These are phyloP conservation scores for Sideroxylon spinosum DNA, from an alignment of 179 eudicot species.

Conservation along the genomic window DNA sequence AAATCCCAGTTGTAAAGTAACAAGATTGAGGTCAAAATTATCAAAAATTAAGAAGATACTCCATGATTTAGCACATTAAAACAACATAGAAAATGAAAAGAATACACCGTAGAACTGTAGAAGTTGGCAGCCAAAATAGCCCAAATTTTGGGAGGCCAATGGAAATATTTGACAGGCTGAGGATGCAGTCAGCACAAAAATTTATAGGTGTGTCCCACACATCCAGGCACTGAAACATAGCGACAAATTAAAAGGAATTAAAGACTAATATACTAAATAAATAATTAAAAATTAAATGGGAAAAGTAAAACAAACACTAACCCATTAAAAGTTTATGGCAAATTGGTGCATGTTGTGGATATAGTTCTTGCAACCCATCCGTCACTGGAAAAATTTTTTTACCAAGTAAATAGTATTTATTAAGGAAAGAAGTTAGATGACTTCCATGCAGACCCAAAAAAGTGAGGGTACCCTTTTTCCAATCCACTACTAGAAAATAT, in stretches of 20 bases:
- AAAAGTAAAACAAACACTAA: neutral
- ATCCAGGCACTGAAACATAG: constrained; percentile 1
- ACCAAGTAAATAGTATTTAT: too few species aligned
- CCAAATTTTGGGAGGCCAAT: neutral
- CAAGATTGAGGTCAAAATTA: neutral
- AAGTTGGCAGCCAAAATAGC: neutral
- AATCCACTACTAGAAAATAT: too few species aligned
- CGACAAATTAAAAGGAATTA: neutral
- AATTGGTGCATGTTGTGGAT: neutral
- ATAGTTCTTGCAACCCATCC: neutral
- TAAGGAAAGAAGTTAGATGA: too few species aligned
- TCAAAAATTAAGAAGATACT: neutral
- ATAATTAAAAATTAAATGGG: neutral
- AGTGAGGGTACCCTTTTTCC: too few species aligned
- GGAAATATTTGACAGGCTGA: neutral
- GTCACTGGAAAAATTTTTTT: neutral
- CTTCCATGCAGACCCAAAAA: too few species aligned
- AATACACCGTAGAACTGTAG: neutral
- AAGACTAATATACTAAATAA: neutral
- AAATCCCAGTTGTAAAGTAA: neutral
- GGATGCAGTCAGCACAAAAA: constrained; percentile 9
- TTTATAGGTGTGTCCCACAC: neutral
- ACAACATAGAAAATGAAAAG: neutral
- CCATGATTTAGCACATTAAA: neutral
- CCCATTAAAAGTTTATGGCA: neutral